A percentile compares a stretch with the other conserved stretches of the same genome.
phyloP scores from a whole-genome alignment of 441 rosid genomes.

The Gossypium gossypioides region DNA sequence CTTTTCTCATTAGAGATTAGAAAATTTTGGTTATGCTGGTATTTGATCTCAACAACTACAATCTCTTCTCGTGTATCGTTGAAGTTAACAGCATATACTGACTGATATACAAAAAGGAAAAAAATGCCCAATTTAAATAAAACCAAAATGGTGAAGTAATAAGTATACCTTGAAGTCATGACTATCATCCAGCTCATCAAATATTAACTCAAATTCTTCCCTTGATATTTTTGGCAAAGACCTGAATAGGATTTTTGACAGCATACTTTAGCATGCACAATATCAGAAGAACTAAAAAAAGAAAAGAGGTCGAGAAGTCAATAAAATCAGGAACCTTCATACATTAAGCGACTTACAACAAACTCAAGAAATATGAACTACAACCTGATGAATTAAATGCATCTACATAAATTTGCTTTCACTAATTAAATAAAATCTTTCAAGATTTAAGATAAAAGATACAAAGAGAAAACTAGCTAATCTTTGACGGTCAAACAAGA shows the following conservation, averaged over 20 bases:
- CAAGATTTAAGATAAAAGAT: not conserved
- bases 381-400: not conserved
- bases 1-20: conserved; percentile 3
- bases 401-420: not conserved
- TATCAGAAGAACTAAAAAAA: conserved; percentile 11
- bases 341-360: not conserved
- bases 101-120: not conserved
- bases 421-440: not conserved
- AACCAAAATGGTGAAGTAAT: conserved; percentile 7
- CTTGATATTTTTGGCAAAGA: conserved; percentile 74
- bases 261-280: conserved; percentile 9
- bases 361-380: conserved; percentile 3
- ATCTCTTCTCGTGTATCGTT: not conserved
- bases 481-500: not conserved
- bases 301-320: not conserved
- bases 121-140: not conserved
- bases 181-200: conserved; percentile 84
- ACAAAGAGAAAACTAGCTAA: conserved; percentile 10
- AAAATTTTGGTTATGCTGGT: conserved; percentile 1
- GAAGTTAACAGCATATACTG: not conserved
- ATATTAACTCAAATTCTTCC: conserved; percentile 82
- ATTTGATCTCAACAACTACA: not conserved
- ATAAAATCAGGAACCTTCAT: not conserved
- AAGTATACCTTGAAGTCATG: conserved; percentile 76
- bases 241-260: conserved; percentile 32